These are phyloP conservation scores for Backusella luteola DNA, from an alignment of 192 early-diverging fungal species.

Conservation along the genomic window DNA sequence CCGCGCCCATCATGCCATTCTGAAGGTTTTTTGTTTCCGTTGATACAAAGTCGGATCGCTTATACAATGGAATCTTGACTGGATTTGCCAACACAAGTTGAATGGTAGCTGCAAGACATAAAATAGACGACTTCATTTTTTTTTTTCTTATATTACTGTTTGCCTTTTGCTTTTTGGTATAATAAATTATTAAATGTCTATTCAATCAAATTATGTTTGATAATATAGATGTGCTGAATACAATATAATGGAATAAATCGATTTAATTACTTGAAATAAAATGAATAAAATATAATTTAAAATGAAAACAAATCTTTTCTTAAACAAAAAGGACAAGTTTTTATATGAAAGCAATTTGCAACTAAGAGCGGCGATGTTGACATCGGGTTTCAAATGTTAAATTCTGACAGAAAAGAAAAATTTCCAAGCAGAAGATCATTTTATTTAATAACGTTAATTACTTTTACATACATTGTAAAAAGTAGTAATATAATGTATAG, in stretches of 20 bases:
- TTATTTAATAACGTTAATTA: not conserved
- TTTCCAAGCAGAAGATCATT: not conserved
- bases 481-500: not conserved
- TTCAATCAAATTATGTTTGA: not conserved
- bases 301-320: not conserved
- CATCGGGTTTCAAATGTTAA: not conserved
- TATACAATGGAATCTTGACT: conserved; percentile 29
- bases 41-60: conserved; percentile 21
- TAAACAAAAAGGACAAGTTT: not conserved
- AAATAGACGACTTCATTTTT: conserved; percentile 27
- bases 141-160: not conserved
- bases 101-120: conserved; percentile 25
- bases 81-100: conserved; percentile 23
- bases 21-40: conserved; percentile 20
- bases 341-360: not conserved
- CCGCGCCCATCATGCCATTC: conserved; percentile 75
- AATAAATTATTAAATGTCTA: not conserved
- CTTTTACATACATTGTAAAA: not conserved
- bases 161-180: not conserved
- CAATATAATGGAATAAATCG: not conserved
- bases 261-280: not conserved
- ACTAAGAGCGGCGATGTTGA: not conserved
- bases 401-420: not conserved
- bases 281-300: not conserved
- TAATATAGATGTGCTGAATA: not conserved